Evolutionary conservation across 805 yeast species (phyloP), one percentile per base, ranked within the genome.

Genomic region (Saturnispora gosingensis): DNA sequence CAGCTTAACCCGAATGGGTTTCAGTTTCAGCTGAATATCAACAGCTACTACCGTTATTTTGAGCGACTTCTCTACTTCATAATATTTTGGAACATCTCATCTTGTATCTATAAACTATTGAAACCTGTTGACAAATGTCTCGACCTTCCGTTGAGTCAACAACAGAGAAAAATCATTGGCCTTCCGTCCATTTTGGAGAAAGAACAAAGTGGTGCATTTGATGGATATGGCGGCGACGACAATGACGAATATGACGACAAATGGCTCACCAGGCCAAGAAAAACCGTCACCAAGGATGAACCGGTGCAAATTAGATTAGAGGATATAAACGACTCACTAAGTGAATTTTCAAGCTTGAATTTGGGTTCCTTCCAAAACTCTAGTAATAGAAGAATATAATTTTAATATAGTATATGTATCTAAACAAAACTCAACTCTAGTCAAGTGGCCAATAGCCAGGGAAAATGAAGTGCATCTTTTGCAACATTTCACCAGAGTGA

Each of bases 401-500:
- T 9, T 25, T 32, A 9, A 44, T 44, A 25, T 42, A 39, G 22
- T 30, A 32, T 10, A 20, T 40, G 24, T 40, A 24, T 13, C n/a
- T 13, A 40, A 13, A 40, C 20, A 24, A 10, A 46, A 25, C 28
- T 25, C 28, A 11, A 18, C n/a, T n/a, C 34, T 25, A 43, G 16
- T 20, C 55, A 50, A 59, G 53, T 51, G 82, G 84, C 95, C 93
- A 89, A 72, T 90, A 86, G 35, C 90, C 95, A 10, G 98, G 98
- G 74, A 86, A 88, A 60, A 93, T 72, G 66, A 67, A 93, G 68
- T 85, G 89, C 80, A 93, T 80, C 69, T 86, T 86, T 63, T 82
- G 81, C 60, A 85, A 74, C 54, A 88, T 72, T 55, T 83, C 86
- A 58, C 78, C 76, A 61, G 84, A 82, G 60, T 86, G 83, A 15